Percentiles rank a stretch among this genome's conserved stretches.
phyloP scores from a whole-genome alignment of 345 rosid genomes.

The Lepidium didymum region DNA sequence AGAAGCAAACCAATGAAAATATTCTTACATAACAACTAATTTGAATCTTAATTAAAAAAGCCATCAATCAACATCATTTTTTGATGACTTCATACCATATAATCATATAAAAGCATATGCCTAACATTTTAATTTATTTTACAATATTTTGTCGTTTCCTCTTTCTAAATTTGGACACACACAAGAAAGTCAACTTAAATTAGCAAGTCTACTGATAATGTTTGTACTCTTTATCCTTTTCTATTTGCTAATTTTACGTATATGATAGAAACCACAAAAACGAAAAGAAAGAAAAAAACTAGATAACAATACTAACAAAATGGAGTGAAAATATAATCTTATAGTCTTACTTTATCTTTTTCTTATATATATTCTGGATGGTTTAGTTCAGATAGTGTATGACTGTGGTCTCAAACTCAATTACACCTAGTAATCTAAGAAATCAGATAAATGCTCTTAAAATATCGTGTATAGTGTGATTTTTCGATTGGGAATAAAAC shows the following conservation, averaged over 20 bases:
- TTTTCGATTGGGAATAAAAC: no score
- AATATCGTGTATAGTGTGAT: no score
- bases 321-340: background rate
- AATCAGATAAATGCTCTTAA: no score
- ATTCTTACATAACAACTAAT: background rate
- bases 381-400: no score
- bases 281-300: background rate
- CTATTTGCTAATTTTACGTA: background rate
- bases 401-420: no score
- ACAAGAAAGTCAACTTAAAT: background rate
- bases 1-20: background rate
- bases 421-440: no score
- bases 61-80: constrained; percentile 6
- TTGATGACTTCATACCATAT: background rate
- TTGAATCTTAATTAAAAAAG: background rate
- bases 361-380: no score
- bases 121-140: background rate
- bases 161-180: background rate
- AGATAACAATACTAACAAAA: background rate
- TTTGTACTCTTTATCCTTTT: background rate
- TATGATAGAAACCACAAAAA: background rate
- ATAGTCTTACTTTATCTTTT: no score
- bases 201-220: background rate
- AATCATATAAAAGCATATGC: constrained; percentile 15
- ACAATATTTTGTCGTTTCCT: background rate